Evolutionary conservation across 495 filamentous ascomycete genomes (phyloP), one percentile per base, ranked within the genome.

Genomic region (Apodospora peruviana): DNA sequence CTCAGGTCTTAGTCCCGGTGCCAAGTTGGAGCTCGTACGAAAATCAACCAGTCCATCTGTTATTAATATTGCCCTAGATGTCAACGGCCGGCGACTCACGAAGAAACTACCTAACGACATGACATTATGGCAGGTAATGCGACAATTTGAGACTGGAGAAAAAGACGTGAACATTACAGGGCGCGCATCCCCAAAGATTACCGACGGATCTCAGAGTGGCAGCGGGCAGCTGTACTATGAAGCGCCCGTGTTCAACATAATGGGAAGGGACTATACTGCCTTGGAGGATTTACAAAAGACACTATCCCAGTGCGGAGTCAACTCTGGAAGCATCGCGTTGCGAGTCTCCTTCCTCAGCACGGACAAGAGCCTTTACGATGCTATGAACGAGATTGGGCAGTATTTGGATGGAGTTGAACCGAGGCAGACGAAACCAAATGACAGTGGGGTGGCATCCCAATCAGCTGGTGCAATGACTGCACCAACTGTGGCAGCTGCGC

Each of bases 11-110:
- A 74, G 75, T 5, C 79, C 88, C 14, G 93, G 93, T 23, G 91
- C 93, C 21, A 95, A 94, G 56, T 78, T 98, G 18, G 90, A 98
- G 56, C 85, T 97, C 40, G 84, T 95, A n/a, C 80, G 85, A 51
- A 77, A 81, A 45, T 91, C 89, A 23, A 84, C 81, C 40, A 90
- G 88, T 0, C 85, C 91, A 2, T 83, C 88, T 10, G 83, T 87
- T 24, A 83, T 98, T 45, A 87, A 84, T 19, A 84, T 97, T 19
- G 90, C 87, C 4, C 74, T 98, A 17, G 88, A 95, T 59, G 72
- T 95, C 11, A 85, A 86, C 21, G 74, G 87, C 72, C 9, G 82
- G 37, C 84, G 91, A 19, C 69, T 93, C 48, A 78, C 78, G 23
- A 83, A 93, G 58, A 94, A 93, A 62, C 85, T 96, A 40, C 78